phyloP scores from a whole-genome alignment of 768 basidiomycete genomes.

The Rubroboletus pulcherrimus region DNA sequence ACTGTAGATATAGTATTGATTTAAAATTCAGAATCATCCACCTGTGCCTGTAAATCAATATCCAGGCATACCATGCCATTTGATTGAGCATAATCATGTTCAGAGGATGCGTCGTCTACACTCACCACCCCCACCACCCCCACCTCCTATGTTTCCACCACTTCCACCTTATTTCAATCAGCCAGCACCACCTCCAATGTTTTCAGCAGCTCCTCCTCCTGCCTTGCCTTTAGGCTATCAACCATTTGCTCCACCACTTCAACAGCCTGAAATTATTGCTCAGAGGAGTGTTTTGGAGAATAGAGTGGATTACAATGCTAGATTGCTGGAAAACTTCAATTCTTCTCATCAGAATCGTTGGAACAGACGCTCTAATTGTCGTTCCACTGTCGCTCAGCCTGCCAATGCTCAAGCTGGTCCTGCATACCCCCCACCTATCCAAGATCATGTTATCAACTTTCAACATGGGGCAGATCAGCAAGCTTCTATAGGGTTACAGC shows the following conservation, averaged over 20 bases:
- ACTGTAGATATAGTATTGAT: background rate
- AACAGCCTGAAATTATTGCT: background rate
- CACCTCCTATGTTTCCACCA: background rate
- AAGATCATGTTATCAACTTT: no score
- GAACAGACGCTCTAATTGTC: background rate
- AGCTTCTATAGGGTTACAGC: no score
- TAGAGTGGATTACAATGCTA: background rate
- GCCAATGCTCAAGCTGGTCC: background rate
- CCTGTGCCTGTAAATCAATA: background rate
- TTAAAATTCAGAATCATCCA: background rate
- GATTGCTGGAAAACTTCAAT: background rate
- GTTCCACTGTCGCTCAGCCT: background rate
- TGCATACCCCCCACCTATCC: no score
- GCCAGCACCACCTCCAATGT: background rate
- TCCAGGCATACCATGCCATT: background rate
- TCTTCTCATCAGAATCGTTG: background rate
- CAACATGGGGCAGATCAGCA: no score
- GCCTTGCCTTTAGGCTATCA: background rate
- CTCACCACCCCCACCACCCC: background rate
- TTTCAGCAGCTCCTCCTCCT: background rate
- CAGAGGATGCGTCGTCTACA: background rate
- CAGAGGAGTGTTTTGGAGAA: background rate
- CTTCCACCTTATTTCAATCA: background rate
- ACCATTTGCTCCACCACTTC: background rate
- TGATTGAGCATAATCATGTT: background rate